Evolutionary conservation across 169 alveolate species (phyloP), one percentile per base, ranked within the genome.

Genomic region (Eimeria zaria): DNA sequence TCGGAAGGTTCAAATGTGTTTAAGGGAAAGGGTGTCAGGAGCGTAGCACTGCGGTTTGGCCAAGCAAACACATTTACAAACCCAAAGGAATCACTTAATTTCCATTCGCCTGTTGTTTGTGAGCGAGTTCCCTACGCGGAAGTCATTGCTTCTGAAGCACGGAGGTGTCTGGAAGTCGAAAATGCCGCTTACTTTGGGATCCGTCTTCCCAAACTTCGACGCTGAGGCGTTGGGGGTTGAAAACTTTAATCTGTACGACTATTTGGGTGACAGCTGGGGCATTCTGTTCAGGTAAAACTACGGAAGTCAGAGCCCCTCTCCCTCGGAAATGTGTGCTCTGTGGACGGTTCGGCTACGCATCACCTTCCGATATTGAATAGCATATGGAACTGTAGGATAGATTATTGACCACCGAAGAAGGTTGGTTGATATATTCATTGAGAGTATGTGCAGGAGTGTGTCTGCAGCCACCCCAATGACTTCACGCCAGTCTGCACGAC

Each of bases 401-500:
- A 30, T 7, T 51, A 3, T 33, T 36, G 7, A 58, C 36, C 39
- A 55, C 71, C 20, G n/a, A 24, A 73, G 12, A 18, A 5, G n/a
- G 55, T 36, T 36, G 22, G n/a, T 51, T 27, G 46, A 64, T 9
- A 55, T 51, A 74, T 5, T 1, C 5, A 22, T 41, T 36, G 67
- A 27, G 88, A 20, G 8, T 14, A 27, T 0, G 30, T 9, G 73
- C 11, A 36, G 3, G 83, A 30, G 73, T 6, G 44, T 95, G 73
- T 20, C 30, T 55, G 85, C 95, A 87, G 97, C 85, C 98, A 98
- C 81, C 98, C 98, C 62, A 73, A 95, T 39, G 99, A 98, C 95
- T 98, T 97, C 97, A 98, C 99, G 22, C 99, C 99, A 33, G 99
- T 98, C 48, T 98, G 99, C 95, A 98, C 99, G 18, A 97, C 99